phyloP scores from a whole-genome alignment of 2,329 filamentous ascomycete genomes.

The Triangularia verruculosa region DNA sequence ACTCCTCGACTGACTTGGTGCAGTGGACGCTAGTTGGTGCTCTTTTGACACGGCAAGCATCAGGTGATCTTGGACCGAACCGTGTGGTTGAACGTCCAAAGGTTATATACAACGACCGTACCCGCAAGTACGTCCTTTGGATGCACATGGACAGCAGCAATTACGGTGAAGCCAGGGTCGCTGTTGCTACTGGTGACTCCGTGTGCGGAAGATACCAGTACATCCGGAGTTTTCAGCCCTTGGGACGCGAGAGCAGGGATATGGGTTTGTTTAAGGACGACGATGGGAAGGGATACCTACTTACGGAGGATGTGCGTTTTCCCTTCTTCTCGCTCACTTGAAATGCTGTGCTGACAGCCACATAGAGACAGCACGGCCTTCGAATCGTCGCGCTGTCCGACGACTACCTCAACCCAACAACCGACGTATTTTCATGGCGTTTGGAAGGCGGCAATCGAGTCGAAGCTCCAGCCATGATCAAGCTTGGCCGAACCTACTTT shows the following conservation, averaged over 20 bases:
- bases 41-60: constrained; percentile 51
- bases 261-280: constrained; percentile 61
- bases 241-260: constrained; percentile 48
- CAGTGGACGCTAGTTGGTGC: constrained; percentile 62
- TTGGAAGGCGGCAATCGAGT: constrained; percentile 42
- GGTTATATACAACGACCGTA: constrained; percentile 64
- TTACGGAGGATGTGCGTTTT: constrained; percentile 58
- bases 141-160: constrained; percentile 62
- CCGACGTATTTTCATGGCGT: constrained; percentile 49
- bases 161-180: constrained; percentile 63
- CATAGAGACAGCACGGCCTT: constrained; percentile 49
- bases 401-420: constrained; percentile 53
- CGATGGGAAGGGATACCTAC: constrained; percentile 57
- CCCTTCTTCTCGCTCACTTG: not conserved
- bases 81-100: constrained; percentile 67
- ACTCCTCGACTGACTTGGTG: constrained; percentile 59
- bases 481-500: constrained; percentile 59
- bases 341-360: not conserved
- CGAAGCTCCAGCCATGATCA: constrained; percentile 63
- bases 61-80: constrained; percentile 57
- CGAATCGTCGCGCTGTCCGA: constrained; percentile 55
- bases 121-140: constrained; percentile 64
- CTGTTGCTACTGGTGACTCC: constrained; percentile 56
- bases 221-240: constrained; percentile 33
- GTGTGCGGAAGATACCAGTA: constrained; percentile 58